Evolutionary conservation across 345 rosid species (phyloP).

Genomic region (Viola odorata): DNA sequence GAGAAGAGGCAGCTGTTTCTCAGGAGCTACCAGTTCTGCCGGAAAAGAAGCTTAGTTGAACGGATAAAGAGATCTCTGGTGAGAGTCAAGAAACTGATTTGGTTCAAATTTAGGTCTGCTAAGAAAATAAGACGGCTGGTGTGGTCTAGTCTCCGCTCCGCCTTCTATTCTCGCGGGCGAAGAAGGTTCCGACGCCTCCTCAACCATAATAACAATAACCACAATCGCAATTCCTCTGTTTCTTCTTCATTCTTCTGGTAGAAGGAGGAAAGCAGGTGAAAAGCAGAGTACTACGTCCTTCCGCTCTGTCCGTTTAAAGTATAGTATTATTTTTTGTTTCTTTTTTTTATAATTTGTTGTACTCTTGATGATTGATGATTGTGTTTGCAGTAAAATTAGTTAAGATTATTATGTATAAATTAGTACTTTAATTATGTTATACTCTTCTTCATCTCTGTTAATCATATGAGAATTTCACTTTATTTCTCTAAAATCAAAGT

Average conservation of each 20-base stretch:
- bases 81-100: constrained; percentile 46
- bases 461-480: too few relatives aligned
- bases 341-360: background rate
- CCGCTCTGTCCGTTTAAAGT: background rate
- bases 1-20: constrained; percentile 81
- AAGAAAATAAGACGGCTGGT: constrained; percentile 42
- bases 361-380: too few relatives aligned
- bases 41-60: constrained; percentile 50
- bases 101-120: constrained; percentile 42
- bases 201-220: constrained; percentile 16
- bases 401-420: too few relatives aligned
- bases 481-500: too few relatives aligned
- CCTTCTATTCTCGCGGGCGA: constrained; percentile 35
- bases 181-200: constrained; percentile 42
- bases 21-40: constrained; percentile 72
- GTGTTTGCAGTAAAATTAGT: too few relatives aligned
- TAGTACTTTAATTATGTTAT: too few relatives aligned
- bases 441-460: too few relatives aligned
- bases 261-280: background rate
- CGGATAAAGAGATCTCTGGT: constrained; percentile 41
- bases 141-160: constrained; percentile 47
- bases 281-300: background rate
- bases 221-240: too few relatives aligned
- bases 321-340: background rate
- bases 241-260: constrained; percentile 19